phyloP scores from a whole-genome alignment of 2,329 filamentous ascomycete species.

The Penicillium janthinellum region DNA sequence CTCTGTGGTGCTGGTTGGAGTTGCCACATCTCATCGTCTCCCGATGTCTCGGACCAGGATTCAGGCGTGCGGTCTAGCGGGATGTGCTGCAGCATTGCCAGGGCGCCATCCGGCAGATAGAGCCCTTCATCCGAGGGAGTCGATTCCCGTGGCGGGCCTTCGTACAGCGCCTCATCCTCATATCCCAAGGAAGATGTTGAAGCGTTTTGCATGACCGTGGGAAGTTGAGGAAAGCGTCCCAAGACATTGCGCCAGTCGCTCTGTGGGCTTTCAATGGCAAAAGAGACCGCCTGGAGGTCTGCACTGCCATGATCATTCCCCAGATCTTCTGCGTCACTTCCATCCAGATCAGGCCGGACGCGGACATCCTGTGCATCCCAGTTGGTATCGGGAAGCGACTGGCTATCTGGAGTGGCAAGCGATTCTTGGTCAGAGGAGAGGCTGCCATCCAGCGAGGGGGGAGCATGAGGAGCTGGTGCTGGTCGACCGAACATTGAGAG shows the following conservation, averaged over 20 bases:
- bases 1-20: slow-evolving; percentile 53
- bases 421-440: slow-evolving; percentile 86
- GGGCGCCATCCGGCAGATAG: slow-evolving; percentile 74
- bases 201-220: slow-evolving; percentile 27
- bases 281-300: slow-evolving; percentile 36
- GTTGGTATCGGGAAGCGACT: slow-evolving; percentile 56
- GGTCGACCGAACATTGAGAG: slow-evolving; percentile 71
- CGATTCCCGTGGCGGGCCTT: slow-evolving; percentile 25
- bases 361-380: slow-evolving; percentile 57
- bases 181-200: slow-evolving; percentile 18
- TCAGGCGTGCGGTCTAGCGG: slow-evolving; percentile 55
- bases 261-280: slow-evolving; percentile 41
- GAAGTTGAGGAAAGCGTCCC: slow-evolving; percentile 44
- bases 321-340: slow-evolving; percentile 29
- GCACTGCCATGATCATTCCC: slow-evolving; percentile 27
- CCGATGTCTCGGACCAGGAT: slow-evolving; percentile 43
- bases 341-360: slow-evolving; percentile 38
- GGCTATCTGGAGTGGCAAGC: slow-evolving; percentile 78
- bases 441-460: slow-evolving; percentile 88
- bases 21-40: slow-evolving; percentile 65
- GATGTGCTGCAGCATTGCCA: slow-evolving; percentile 77
- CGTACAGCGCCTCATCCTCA: slow-evolving; percentile 2
- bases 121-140: slow-evolving; percentile 57
- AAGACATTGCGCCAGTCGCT: slow-evolving; percentile 63
- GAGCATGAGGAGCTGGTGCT: slow-evolving; percentile 74